phyloP scores from a whole-genome alignment of 1,284 basidiomycete genomes.

The Sphaerobolus stellatus region DNA sequence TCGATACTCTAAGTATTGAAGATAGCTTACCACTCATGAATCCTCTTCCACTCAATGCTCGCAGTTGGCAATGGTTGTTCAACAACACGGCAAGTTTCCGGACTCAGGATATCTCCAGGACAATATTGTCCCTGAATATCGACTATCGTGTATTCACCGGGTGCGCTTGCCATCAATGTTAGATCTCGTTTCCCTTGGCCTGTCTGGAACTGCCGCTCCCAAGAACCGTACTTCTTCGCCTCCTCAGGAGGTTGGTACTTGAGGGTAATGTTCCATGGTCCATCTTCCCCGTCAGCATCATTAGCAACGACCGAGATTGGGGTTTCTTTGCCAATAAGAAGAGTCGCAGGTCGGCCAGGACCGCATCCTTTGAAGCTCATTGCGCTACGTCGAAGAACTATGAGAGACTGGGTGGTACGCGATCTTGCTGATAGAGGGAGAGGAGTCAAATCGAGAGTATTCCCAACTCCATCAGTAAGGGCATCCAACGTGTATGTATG shows the following conservation, averaged over 20 bases:
- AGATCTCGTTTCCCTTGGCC: constrained; percentile 48
- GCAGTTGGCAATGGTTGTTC: constrained; percentile 76
- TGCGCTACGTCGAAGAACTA: constrained; percentile 74
- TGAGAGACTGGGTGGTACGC: constrained; percentile 61
- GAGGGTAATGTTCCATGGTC: constrained; percentile 65
- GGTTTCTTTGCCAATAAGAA: constrained; percentile 71
- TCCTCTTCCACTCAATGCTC: constrained; percentile 85
- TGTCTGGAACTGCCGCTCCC: constrained; percentile 60
- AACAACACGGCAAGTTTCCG: constrained; percentile 73
- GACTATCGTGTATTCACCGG: constrained; percentile 83
- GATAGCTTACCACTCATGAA: constrained; percentile 79
- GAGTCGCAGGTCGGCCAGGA: constrained; percentile 67
- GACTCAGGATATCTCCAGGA: constrained; percentile 77
- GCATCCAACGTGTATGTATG: constrained; percentile 72
- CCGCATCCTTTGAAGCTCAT: constrained; percentile 76
- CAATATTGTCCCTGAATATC: constrained; percentile 77
- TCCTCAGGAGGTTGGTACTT: constrained; percentile 55
- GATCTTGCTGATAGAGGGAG: constrained; percentile 38
- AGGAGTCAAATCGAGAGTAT: constrained; percentile 53
- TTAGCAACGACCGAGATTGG: constrained; percentile 50
- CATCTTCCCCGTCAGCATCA: constrained; percentile 57
- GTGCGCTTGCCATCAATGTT: constrained; percentile 50
- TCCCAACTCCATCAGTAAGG: constrained; percentile 73
- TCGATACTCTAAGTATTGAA: constrained; percentile 9
- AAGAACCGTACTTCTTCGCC: constrained; percentile 46